Base-by-base conservation (phyloP, 2,329 filamentous ascomycete species). In the Colletotrichum theobromicola region DNA sequence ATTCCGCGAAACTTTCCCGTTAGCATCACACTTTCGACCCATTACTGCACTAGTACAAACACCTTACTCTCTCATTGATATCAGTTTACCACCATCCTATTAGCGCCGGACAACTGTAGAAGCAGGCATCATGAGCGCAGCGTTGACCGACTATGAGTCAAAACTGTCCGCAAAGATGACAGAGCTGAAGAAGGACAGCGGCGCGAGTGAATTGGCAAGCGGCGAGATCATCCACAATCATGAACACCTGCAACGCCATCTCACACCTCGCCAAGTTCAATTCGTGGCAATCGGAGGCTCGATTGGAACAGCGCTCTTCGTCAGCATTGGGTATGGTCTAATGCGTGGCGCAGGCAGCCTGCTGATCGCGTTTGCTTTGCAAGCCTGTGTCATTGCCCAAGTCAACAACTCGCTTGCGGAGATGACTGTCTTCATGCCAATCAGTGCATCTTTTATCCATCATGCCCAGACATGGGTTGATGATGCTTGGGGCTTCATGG, bases 401-500 rank as follows among this genome's bases (percentile, higher is more conserved):
- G 85, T 89, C 34, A 89, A 88, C 83, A 88, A 67, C 61, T 62
- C 67, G 10, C 55, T 70, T n/a, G 71, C 71, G 7, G 67, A 82
- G 37, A 74, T 75, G 65, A 73, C 64, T 13, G 62, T 67, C 10
- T 74, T 65, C 71, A 70, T 74, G 26, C 88, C 88, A 3, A 85
- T 89, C 34, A 84, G 82, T 57, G 85, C 4, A 24, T 30, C 46
- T 1, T 89, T 88, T 77, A 83, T 89, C 60, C 84, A 88, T 66
- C 82, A 88, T 76, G 87, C 86, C 4, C 86, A 87, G n/a, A 81
- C 87, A 69, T 88, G 86, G 80, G 87, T 89, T 5, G 88, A 89
- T 71, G 86, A 88, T n/a, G 85, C 86, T 8, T 80, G 85, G 18
- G 85, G 86, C 15, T 88, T 89, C 76, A 84, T 85, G 72, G 84